Evolutionary conservation across 2,329 filamentous ascomycete species (phyloP).

Genomic region (Clonostachys rosea): DNA sequence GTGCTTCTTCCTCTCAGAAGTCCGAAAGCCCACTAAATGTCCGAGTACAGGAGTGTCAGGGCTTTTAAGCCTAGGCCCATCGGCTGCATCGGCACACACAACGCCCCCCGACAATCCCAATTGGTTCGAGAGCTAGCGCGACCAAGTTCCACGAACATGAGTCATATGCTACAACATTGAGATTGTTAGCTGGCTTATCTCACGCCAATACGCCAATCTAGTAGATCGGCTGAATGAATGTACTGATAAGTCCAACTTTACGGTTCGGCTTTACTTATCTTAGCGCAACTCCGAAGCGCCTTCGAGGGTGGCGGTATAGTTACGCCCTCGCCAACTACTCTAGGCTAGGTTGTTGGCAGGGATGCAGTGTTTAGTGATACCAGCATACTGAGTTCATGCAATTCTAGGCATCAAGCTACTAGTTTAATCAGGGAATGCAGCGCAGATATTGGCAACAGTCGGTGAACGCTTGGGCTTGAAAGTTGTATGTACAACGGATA

Average conservation of each 20-base stretch:
- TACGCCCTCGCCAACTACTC: conserved; percentile 8
- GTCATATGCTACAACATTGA: not conserved
- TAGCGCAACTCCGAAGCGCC: conserved; percentile 46
- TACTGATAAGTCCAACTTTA: conserved; percentile 13
- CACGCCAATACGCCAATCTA: too few relatives aligned
- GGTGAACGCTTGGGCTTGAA: not conserved
- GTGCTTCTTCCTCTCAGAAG: not conserved
- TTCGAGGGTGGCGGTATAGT: conserved; percentile 27
- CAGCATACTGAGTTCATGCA: conserved; percentile 10
- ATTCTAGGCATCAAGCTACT: not conserved
- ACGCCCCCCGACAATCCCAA: conserved; percentile 12
- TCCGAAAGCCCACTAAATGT: conserved; percentile 7
- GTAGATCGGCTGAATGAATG: not conserved
- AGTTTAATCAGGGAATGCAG: not conserved
- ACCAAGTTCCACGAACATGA: conserved; percentile 14
- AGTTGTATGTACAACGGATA: not conserved
- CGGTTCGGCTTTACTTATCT: conserved; percentile 29
- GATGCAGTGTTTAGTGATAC: conserved; percentile 16
- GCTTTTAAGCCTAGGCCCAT: conserved; percentile 1
- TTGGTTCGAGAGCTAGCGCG: conserved; percentile 10
- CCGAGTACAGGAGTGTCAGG: conserved; percentile 7
- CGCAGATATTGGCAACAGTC: not conserved
- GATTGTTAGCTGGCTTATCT: too few relatives aligned
- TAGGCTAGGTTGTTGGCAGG: conserved; percentile 12
- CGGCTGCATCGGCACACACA: conserved; percentile 9